A percentile compares a stretch with the other conserved stretches of the same genome.
Evolutionary conservation across 805 yeast genomes (phyloP).

Genomic region (Wickerhamomyces queroliae): DNA sequence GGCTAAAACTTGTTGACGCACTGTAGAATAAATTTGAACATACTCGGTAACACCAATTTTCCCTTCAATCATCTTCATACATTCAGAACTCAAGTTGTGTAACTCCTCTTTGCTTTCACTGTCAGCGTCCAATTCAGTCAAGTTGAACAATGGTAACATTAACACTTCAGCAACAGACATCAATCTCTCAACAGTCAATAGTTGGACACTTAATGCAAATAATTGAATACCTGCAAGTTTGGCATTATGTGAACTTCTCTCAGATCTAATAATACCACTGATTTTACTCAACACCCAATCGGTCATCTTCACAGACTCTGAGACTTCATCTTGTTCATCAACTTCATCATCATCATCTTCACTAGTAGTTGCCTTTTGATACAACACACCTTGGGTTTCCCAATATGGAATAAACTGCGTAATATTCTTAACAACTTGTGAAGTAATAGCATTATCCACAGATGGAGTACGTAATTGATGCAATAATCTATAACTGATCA

Average conservation of each 20-base stretch:
- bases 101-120: constrained; percentile 47
- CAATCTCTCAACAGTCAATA: constrained; percentile 38
- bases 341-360: constrained; percentile 22
- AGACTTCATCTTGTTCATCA: constrained; percentile 3
- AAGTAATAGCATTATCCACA: constrained; percentile 55
- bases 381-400: constrained; percentile 38
- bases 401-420: constrained; percentile 56
- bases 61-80: constrained; percentile 58
- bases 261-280: constrained; percentile 60
- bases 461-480: constrained; percentile 82
- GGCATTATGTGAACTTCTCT: constrained; percentile 48
- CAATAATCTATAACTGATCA: constrained; percentile 57
- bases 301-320: constrained; percentile 29
- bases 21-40: constrained; percentile 52
- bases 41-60: constrained; percentile 71
- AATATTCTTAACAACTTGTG: constrained; percentile 61
- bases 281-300: constrained; percentile 62
- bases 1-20: constrained; percentile 50
- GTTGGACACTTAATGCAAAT: constrained; percentile 56
- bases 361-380: constrained; percentile 15
- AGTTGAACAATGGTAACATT: constrained; percentile 47
- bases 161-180: constrained; percentile 39
- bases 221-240: constrained; percentile 69
- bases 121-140: constrained; percentile 39
- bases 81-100: constrained; percentile 50